Evolutionary conservation across 2,329 filamentous ascomycete genomes (phyloP), one percentile per base, ranked within the genome.

Genomic region (Penicillium sp.): DNA sequence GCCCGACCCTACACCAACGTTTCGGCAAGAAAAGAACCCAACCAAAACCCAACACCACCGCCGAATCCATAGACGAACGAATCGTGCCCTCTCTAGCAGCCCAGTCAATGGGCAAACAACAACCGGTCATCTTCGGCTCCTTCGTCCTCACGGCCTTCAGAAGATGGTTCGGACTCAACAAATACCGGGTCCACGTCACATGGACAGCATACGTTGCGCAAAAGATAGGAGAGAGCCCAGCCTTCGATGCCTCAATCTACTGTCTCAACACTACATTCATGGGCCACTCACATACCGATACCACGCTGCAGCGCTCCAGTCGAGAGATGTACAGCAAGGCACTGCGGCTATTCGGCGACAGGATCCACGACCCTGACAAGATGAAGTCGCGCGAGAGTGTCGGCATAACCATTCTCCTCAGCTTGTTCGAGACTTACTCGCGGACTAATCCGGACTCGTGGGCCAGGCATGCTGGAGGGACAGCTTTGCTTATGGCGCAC

Each of bases 391-490:
- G 60, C 7, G 68, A 69, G 24, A 69, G 65, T 8, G 50, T 70
- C 2, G 67, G 66, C 38, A 67, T 67, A 14, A 67, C 66, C 11
- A 67, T 70, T 41, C 54, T 67, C 5, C 61, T 71, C 8, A 68
- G 64, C 36, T 61, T 70, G 30, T 71, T 69, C 31, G 69, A 72
- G 45, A 63, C 68, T 52, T 68, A 70, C 49, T 63, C 66, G 5
- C 63, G 61, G 5, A 69, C 69, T 7, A 59, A 62, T 22, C 59
- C 66, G 38, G 57, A 65, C 14, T 64, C 68, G 1, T 72, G 68
- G 68, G 57, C 68, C 9, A 61, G 59, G 9, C 69, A 71, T 55
- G 68, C 69, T 20, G 64, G 63, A 7, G 69, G 68, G 14, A 66
- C 66, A 3, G 62, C 61, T 14, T 47, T 63, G 10, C 55, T 71